Conservation (phyloP, 257 asterid genomes). For the Paulownia fortunei region DNA sequence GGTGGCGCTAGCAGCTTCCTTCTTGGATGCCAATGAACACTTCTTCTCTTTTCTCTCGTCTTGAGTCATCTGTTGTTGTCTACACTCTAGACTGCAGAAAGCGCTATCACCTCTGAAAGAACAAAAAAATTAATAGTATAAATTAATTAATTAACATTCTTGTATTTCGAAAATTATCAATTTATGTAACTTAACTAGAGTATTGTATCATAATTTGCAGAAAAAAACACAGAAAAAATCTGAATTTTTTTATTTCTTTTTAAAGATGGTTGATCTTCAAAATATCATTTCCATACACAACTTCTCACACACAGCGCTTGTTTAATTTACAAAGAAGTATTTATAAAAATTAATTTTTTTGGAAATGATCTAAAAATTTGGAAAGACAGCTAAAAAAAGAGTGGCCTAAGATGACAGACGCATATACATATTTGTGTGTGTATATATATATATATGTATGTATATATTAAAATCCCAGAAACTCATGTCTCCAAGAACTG, state of each 20-base stretch:
- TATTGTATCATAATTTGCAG: neutral
- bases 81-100: conserved; percentile 86
- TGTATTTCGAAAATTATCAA: neutral
- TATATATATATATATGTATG: no score
- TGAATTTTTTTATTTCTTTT: neutral
- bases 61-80: conserved; percentile 74
- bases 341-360: neutral
- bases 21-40: conserved; percentile 52
- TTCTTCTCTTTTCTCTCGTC: conserved; percentile 82
- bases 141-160: neutral
- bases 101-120: conserved; percentile 83
- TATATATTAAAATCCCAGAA: no score
- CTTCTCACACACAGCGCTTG: neutral
- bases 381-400: neutral
- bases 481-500: no score
- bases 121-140: neutral
- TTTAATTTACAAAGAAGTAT: no score
- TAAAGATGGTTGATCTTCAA: neutral
- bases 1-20: conserved; percentile 36
- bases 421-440: no score
- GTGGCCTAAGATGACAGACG: no score
- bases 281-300: neutral
- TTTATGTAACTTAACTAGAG: neutral
- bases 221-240: neutral
- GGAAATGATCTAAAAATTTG: neutral